Evolutionary conservation across 2,329 filamentous ascomycete species (phyloP).

Genomic region (Xylaria sp.): DNA sequence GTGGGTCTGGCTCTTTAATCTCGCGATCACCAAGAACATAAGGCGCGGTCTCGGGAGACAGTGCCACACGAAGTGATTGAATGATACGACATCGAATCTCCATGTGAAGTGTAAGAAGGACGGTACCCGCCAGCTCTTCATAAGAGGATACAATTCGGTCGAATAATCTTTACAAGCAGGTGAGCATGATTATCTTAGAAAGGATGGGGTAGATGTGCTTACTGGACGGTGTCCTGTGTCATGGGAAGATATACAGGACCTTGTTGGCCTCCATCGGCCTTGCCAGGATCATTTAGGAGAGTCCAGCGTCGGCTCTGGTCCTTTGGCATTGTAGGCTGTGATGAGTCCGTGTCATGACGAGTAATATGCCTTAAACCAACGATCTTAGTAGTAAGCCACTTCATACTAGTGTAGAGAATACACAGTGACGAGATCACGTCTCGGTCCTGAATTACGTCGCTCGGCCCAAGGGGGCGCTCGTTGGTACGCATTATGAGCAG

Average conservation of each 20-base stretch:
- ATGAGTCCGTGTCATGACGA: conserved; percentile 74
- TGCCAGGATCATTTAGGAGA: conserved; percentile 73
- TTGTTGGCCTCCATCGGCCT: conserved; percentile 66
- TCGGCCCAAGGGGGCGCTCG: conserved; percentile 73
- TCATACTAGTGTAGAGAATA: conserved; percentile 95
- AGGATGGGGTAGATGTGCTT: conserved; percentile 53
- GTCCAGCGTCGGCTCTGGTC: conserved; percentile 84
- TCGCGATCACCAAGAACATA: conserved; percentile 75
- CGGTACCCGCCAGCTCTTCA: conserved; percentile 79
- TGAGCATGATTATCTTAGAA: conserved; percentile 22
- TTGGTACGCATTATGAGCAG: conserved; percentile 67
- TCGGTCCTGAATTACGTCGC: conserved; percentile 88
- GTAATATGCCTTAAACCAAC: conserved; percentile 85
- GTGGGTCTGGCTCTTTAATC: conserved; percentile 80
- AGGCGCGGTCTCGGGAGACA: conserved; percentile 69
- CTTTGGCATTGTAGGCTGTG: conserved; percentile 63
- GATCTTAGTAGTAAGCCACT: conserved; percentile 91
- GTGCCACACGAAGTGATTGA: conserved; percentile 75
- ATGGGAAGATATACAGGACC: conserved; percentile 85
- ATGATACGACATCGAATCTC: conserved; percentile 89
- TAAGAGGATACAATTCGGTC: conserved; percentile 88
- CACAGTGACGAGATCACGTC: conserved; percentile 88
- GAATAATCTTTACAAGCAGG: conserved; percentile 71
- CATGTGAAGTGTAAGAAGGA: conserved; percentile 87
- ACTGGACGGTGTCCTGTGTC: conserved; percentile 84